Percentiles rank a stretch among this genome's conserved stretches.
phyloP scores from a whole-genome alignment of 139 green algal species.

The Ettlia oleoabundans region DNA sequence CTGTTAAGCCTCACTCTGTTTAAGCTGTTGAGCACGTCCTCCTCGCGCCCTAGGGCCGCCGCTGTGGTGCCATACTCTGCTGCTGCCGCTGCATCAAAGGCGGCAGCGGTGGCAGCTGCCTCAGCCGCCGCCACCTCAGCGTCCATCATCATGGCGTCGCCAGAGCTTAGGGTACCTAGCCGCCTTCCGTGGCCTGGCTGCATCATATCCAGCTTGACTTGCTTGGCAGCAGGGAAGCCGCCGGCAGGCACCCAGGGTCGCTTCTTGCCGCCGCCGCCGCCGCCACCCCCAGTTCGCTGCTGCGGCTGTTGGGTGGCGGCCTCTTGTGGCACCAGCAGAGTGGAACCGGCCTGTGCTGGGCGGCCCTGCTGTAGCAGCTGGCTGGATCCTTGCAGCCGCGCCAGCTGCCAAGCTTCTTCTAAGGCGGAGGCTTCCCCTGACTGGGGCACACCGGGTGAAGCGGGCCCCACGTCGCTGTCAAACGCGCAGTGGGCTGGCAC shows the following conservation, averaged over 20 bases:
- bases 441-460: neutral
- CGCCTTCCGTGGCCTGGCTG: neutral
- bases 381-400: no score
- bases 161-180: neutral
- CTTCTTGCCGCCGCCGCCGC: neutral
- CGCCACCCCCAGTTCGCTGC: neutral
- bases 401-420: neutral
- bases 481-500: neutral
- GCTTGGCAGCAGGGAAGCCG: neutral
- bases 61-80: neutral
- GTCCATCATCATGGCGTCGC: neutral
- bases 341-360: neutral
- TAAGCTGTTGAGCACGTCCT: neutral
- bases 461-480: neutral
- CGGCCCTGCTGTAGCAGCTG: neutral
- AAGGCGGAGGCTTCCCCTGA: neutral
- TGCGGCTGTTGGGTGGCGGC: neutral
- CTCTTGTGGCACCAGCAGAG: neutral
- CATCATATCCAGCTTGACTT: neutral
- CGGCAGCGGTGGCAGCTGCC: neutral
- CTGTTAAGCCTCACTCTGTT: constrained; percentile 2
- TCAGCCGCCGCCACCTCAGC: constrained; percentile 13
- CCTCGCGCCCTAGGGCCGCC: neutral
- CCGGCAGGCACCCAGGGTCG: neutral
- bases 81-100: neutral